Evolutionary conservation across 768 basidiomycete genomes (phyloP).

Genomic region (Lentinus brumalis): DNA sequence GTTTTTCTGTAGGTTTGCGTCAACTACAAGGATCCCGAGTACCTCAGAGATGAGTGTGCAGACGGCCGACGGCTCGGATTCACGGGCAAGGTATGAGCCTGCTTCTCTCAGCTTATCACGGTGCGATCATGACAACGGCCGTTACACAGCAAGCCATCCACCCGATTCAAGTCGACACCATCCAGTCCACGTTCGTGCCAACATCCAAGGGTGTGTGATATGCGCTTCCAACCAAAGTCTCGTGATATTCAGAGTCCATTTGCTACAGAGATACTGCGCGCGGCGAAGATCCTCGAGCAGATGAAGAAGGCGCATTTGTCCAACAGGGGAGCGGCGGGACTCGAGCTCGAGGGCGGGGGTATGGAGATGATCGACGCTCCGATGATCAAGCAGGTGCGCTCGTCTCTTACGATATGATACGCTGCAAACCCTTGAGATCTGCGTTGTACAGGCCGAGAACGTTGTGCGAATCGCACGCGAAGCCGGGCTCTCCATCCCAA

Average conservation of each 20-base stretch:
- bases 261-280: conserved; percentile 71
- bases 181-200: conserved; percentile 81
- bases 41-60: conserved; percentile 70
- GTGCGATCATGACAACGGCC: not conserved
- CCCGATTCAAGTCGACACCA: conserved; percentile 76
- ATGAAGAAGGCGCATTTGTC: conserved; percentile 60
- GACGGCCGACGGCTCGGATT: conserved; percentile 86
- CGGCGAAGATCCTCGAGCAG: conserved; percentile 66
- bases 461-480: conserved; percentile 53
- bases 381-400: conserved; percentile 77
- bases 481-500: conserved; percentile 57
- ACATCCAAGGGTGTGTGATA: conserved; percentile 56
- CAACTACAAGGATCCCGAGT: conserved; percentile 74
- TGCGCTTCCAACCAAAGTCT: not conserved
- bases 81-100: conserved; percentile 75
- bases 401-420: not conserved
- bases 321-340: conserved; percentile 68
- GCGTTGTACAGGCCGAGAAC: conserved; percentile 45
- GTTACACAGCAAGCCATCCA: conserved; percentile 86
- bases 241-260: not conserved
- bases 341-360: conserved; percentile 54
- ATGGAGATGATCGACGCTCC: conserved; percentile 91
- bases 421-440: conserved; percentile 1
- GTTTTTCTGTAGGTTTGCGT: conserved; percentile 69
- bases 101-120: not conserved